A percentile compares a stretch with the other conserved stretches of the same genome.
Evolutionary conservation across 306 rosid genomes (phyloP).

Genomic region (Rosa multiflora): DNA sequence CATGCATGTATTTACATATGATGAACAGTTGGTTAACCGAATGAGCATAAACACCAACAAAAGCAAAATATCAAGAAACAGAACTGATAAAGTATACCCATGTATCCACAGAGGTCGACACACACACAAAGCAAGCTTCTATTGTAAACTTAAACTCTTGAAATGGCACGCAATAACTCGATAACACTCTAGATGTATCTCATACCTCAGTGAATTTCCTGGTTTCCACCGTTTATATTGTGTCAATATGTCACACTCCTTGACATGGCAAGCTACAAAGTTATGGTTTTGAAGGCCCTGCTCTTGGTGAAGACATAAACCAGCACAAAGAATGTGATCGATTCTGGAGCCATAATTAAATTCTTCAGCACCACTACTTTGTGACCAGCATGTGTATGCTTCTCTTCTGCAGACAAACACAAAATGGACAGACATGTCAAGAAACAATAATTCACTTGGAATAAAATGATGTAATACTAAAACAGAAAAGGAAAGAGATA

Average conservation of each 20-base stretch:
- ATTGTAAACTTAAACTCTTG: neutral
- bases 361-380: slow-evolving; percentile 86
- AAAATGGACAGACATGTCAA: neutral
- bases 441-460: slow-evolving; percentile 9
- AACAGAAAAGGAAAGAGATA: neutral
- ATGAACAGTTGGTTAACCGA: neutral
- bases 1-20: slow-evolving; percentile 14
- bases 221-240: slow-evolving; percentile 89
- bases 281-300: slow-evolving; percentile 61
- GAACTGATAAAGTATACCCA: neutral
- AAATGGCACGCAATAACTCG: neutral
- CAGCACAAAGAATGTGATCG: slow-evolving; percentile 83
- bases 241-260: slow-evolving; percentile 80
- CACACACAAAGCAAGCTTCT: neutral
- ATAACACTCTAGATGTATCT: neutral
- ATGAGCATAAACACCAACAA: neutral
- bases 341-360: slow-evolving; percentile 91
- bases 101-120: neutral
- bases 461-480: slow-evolving; percentile 15
- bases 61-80: neutral
- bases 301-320: slow-evolving; percentile 71
- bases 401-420: slow-evolving; percentile 54
- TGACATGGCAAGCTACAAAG: slow-evolving; percentile 70
- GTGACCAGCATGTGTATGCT: slow-evolving; percentile 92
- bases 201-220: slow-evolving; percentile 66